phyloP scores from a whole-genome alignment of 441 rosid species.

The Populus hybrid region DNA sequence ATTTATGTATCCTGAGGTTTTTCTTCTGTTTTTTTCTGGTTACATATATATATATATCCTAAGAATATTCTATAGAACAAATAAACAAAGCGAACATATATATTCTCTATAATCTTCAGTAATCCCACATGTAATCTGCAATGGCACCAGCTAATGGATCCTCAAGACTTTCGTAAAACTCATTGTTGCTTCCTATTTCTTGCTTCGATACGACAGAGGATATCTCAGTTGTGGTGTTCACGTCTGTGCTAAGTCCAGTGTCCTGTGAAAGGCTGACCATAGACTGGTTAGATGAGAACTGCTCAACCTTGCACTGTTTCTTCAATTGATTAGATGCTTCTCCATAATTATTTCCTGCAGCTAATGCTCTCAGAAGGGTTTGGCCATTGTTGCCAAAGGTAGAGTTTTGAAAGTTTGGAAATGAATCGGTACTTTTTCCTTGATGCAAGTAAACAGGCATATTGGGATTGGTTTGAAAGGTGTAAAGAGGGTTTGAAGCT shows the following conservation, averaged over 20 bases:
- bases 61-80: conserved; percentile 2
- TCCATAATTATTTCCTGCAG: background rate
- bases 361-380: conserved; percentile 23
- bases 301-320: conserved; percentile 57
- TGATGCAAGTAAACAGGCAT: conserved; percentile 27
- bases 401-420: conserved; percentile 9
- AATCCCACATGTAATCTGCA: conserved; percentile 50
- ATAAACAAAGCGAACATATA: background rate
- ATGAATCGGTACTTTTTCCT: conserved; percentile 12
- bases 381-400: conserved; percentile 21
- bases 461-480: conserved; percentile 32
- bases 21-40: too few species aligned
- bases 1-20: background rate
- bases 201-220: conserved; percentile 52
- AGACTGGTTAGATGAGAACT: conserved; percentile 59
- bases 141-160: conserved; percentile 25
- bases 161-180: conserved; percentile 33
- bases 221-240: conserved; percentile 62
- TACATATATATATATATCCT: background rate
- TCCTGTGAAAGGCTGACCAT: conserved; percentile 74
- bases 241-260: conserved; percentile 75
- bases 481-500: conserved; percentile 24
- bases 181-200: conserved; percentile 30
- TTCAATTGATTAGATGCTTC: conserved; percentile 7
- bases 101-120: conserved; percentile 21